phyloP scores from a whole-genome alignment of 2,329 filamentous ascomycete genomes.

The Claviceps sp. region DNA sequence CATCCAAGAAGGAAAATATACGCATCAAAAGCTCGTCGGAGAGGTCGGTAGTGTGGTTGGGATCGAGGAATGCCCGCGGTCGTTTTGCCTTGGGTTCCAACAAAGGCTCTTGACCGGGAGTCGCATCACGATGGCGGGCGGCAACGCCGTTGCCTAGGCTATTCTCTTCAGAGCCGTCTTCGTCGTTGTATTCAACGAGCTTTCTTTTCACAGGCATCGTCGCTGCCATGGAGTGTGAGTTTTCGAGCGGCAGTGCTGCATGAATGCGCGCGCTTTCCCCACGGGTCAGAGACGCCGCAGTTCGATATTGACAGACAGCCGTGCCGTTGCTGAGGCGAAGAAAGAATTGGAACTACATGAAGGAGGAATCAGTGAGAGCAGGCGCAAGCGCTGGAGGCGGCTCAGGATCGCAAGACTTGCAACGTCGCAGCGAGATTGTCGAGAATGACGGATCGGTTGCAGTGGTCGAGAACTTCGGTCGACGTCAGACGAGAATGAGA shows the following conservation, averaged over 20 bases:
- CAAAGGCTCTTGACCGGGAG: not conserved
- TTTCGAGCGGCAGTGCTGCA: not conserved
- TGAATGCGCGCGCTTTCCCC: not conserved
- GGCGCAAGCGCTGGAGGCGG: not conserved
- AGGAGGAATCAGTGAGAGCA: not conserved
- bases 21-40: constrained; percentile 83
- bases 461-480: too few relatives aligned
- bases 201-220: constrained; percentile 16
- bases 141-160: not conserved
- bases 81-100: not conserved
- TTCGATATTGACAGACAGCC: not conserved
- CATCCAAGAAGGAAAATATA: constrained; percentile 64
- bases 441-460: too few relatives aligned
- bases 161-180: not conserved
- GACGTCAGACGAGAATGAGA: too few relatives aligned
- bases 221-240: not conserved
- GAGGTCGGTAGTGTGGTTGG: constrained; percentile 55
- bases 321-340: not conserved
- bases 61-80: not conserved
- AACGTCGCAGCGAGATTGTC: too few relatives aligned
- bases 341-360: not conserved
- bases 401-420: not conserved
- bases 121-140: not conserved
- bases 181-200: constrained; percentile 4
- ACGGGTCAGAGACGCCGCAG: not conserved